Conservation (phyloP, 2,329 filamentous ascomycete genomes). For the Ceratocystis papillata region DNA sequence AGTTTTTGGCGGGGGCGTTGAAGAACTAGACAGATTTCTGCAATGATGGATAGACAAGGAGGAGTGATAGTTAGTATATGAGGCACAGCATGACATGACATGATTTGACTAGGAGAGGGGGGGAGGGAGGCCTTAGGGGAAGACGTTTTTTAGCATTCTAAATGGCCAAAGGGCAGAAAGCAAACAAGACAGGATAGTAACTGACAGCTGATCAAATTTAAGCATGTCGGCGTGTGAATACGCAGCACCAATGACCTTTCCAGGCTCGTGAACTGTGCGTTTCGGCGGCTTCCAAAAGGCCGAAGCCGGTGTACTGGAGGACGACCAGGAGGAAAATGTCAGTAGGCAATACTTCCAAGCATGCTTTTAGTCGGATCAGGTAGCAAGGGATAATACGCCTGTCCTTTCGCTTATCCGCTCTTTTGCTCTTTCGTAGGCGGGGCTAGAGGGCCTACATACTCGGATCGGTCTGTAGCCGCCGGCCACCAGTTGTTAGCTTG, state of each 20-base stretch:
- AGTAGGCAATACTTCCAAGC: constrained; percentile 23
- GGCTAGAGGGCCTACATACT: constrained; percentile 40
- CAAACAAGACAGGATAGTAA: background rate
- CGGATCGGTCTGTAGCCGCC: constrained; percentile 44
- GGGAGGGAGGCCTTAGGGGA: background rate
- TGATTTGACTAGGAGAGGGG: background rate
- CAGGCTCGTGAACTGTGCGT: constrained; percentile 49
- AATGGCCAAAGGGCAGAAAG: background rate
- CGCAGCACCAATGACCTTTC: constrained; percentile 78
- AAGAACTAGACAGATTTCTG: constrained; percentile 50
- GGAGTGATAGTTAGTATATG: constrained; percentile 19
- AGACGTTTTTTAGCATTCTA: constrained; percentile 28
- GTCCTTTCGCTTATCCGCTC: no score
- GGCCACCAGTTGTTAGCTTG: constrained; percentile 1
- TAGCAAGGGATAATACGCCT: no score
- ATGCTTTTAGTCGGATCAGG: no score
- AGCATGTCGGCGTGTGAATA: constrained; percentile 95
- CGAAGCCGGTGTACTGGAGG: constrained; percentile 57
- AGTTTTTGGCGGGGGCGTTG: constrained; percentile 64
- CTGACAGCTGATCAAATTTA: constrained; percentile 69
- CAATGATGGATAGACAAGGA: constrained; percentile 18
- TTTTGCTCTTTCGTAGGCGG: background rate
- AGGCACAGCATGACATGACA: background rate
- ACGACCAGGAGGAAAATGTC: constrained; percentile 25
- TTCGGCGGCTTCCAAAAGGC: constrained; percentile 71